phyloP scores from a whole-genome alignment of 495 filamentous ascomycete genomes.

The Neurospora sp. region DNA sequence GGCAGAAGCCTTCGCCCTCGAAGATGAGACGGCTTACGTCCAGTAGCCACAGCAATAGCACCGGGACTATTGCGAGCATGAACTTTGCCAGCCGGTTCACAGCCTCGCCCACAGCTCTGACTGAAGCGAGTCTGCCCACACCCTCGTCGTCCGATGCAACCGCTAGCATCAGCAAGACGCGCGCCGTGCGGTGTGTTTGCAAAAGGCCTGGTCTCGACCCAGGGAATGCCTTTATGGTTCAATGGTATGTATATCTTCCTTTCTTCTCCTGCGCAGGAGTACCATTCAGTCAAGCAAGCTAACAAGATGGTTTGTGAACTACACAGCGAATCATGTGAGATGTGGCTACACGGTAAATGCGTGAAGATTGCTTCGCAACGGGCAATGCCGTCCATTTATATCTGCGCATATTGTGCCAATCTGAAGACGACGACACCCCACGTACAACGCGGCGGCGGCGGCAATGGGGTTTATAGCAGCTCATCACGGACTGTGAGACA shows the following conservation, averaged over 20 bases:
- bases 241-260: constrained; percentile 50
- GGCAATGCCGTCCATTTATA: constrained; percentile 60
- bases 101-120: constrained; percentile 56
- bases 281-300: constrained; percentile 1
- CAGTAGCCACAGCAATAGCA: background rate
- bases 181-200: constrained; percentile 65
- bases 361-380: constrained; percentile 54
- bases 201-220: constrained; percentile 33
- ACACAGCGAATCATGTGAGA: constrained; percentile 70
- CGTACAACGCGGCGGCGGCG: constrained; percentile 9
- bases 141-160: constrained; percentile 47
- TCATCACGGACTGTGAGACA: background rate
- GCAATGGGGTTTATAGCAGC: background rate
- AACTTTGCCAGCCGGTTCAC: constrained; percentile 13
- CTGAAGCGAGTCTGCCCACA: constrained; percentile 55
- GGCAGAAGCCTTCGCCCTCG: constrained; percentile 32
- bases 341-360: constrained; percentile 76
- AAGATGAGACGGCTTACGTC: constrained; percentile 15
- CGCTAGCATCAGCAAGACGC: constrained; percentile 21
- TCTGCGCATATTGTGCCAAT: constrained; percentile 71
- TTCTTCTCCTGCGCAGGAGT: background rate
- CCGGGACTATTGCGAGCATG: constrained; percentile 8
- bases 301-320: background rate
- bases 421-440: background rate
- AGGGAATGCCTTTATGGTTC: constrained; percentile 67